Evolutionary conservation across 495 filamentous ascomycete genomes (phyloP), one percentile per base, ranked within the genome.

Genomic region (Penicillium angulare): DNA sequence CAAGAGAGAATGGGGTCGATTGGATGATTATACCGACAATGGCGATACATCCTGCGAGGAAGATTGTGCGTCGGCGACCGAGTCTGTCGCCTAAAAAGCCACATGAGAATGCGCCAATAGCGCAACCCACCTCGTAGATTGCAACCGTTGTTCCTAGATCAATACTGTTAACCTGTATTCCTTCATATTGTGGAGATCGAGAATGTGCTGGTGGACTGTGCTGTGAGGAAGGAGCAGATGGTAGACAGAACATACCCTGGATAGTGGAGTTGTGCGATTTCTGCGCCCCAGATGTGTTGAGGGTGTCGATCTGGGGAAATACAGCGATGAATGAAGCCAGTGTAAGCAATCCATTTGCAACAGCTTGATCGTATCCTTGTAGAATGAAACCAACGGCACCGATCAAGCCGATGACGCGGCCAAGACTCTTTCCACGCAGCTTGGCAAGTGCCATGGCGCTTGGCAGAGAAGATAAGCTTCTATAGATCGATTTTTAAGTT

Each of bases 221-320:
- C n/a, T n/a, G n/a, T 15, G 0, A 46, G 4, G 17, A 5, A 18
- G 10, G 16, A 8, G 31, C 13, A 31, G 5, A 31, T 31, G n/a
- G n/a, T n/a, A n/a, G n/a, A n/a, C 33, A 5, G 16, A 2, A 32
- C 46, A 32, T 33, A 58, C 65, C 65, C 51, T 68, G 65, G 16
- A 65, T 59, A 5, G 55, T 74, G 42, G 53, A 69, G 51, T 52
- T 67, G 55, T 64, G 64, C 35, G 40, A 50, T 17, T 69, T 68
- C n/a, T 66, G 51, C 1, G 59, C 56, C 3, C 66, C 68, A 4
- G 43, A 63, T 4, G 69, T 69, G 50, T 74, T 53, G 5, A 72
- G 48, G 0, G 78, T 80, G 49, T 80, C 73, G 52, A 78, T 76
- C 41, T 68, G 35, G n/a, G 76, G 78, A 35, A 81, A 79, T 5